phyloP scores from a whole-genome alignment of 768 basidiomycete species.

The Kondoa subrosea region DNA sequence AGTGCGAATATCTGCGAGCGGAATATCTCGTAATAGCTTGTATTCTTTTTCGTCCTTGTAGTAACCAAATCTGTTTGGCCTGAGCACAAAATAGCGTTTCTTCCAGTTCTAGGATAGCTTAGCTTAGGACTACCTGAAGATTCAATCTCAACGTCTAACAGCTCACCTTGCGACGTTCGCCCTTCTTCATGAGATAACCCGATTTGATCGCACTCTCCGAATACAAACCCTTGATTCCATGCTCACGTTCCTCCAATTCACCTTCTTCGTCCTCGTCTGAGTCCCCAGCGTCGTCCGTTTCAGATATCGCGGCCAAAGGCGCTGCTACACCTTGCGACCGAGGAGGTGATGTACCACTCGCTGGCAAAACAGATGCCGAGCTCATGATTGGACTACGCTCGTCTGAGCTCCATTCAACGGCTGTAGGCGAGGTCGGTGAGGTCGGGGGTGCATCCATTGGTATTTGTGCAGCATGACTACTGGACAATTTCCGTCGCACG shows the following conservation, averaged over 20 bases:
- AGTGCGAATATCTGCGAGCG: conserved; percentile 72
- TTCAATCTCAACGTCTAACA: too few relatives aligned
- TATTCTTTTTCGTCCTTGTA: conserved; percentile 93
- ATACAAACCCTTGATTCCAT: conserved; percentile 23
- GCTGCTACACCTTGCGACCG: not conserved
- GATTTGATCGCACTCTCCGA: conserved; percentile 53
- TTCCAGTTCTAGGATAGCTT: conserved; percentile 59
- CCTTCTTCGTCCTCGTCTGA: conserved; percentile 4
- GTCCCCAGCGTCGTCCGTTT: conserved; percentile 38
- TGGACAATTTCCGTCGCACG: not conserved
- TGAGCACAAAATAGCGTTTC: conserved; percentile 93
- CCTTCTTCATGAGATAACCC: conserved; percentile 95
- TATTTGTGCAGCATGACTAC: not conserved
- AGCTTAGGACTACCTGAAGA: conserved; percentile 4
- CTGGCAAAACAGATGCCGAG: too few relatives aligned
- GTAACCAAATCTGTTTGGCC: conserved; percentile 79
- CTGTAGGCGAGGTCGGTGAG: not conserved
- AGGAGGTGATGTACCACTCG: too few relatives aligned
- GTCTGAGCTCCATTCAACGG: not conserved
- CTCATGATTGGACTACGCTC: not conserved
- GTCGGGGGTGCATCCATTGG: conserved; percentile 24
- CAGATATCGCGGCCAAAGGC: not conserved
- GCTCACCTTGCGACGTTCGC: conserved; percentile 81
- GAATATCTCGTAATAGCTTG: conserved; percentile 69
- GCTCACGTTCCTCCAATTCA: conserved; percentile 34